Percentiles rank a stretch among this genome's conserved stretches.
Evolutionary conservation across 345 rosid genomes (phyloP).

Genomic region (Gossypium rotundifolium): DNA sequence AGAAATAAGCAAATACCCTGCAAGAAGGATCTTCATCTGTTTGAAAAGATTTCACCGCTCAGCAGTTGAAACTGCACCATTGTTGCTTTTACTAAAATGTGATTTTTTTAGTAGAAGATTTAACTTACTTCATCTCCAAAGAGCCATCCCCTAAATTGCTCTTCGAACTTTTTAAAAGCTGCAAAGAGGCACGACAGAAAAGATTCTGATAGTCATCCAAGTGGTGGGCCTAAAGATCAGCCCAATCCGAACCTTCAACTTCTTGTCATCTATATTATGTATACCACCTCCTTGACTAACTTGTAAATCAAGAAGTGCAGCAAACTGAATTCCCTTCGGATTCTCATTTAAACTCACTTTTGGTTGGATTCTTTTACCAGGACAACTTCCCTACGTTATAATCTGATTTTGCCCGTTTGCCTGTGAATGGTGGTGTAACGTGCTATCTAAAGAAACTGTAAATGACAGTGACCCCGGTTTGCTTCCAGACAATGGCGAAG

Average conservation of each 20-base stretch:
- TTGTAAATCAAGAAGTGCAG: conserved; percentile 50
- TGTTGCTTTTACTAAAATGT: conserved; percentile 17
- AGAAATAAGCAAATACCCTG: conserved; percentile 83
- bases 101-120: conserved; percentile 14
- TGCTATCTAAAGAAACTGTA: conserved; percentile 63
- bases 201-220: conserved; percentile 65
- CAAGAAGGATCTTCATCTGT: conserved; percentile 79
- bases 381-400: conserved; percentile 61
- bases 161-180: conserved; percentile 47
- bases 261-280: conserved; percentile 45
- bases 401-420: conserved; percentile 49
- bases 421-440: conserved; percentile 45
- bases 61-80: conserved; percentile 43
- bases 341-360: conserved; percentile 28
- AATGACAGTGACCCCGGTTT: conserved; percentile 62
- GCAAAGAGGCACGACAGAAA: conserved; percentile 67
- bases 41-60: conserved; percentile 67
- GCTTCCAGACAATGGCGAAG: conserved; percentile 28
- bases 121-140: conserved; percentile 11
- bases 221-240: conserved; percentile 63
- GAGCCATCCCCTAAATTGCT: conserved; percentile 12
- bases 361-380: conserved; percentile 58
- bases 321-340: conserved; percentile 64
- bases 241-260: conserved; percentile 74
- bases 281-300: conserved; percentile 41